Conservation (phyloP, 1,139 yeast species). For the Sugiyamaella pinicola region DNA sequence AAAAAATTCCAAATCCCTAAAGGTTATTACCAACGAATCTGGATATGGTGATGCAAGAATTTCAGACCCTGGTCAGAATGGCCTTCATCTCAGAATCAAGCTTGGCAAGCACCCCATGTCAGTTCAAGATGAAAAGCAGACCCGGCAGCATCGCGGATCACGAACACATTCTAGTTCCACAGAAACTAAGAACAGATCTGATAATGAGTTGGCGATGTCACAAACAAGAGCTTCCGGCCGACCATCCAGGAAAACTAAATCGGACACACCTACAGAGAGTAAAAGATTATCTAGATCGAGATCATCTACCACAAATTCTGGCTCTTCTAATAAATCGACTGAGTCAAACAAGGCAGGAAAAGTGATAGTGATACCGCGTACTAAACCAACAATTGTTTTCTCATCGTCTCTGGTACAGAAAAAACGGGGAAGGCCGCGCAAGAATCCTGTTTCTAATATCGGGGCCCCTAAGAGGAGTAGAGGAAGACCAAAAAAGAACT, state of each 20-base stretch:
- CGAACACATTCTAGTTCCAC: not conserved
- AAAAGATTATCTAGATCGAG: not conserved
- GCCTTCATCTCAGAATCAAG: conserved; percentile 3
- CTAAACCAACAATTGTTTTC: conserved; percentile 10
- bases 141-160: not conserved
- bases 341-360: conserved; percentile 1
- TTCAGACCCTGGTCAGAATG: conserved; percentile 3
- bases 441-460: not conserved
- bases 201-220: not conserved
- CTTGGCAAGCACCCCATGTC: not conserved
- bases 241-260: not conserved
- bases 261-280: not conserved
- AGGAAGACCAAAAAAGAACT: conserved; percentile 5
- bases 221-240: not conserved
- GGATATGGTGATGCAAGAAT: not conserved
- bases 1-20: not conserved
- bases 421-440: conserved; percentile 2
- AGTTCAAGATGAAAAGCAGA: not conserved
- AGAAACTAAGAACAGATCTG: not conserved
- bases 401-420: conserved; percentile 1
- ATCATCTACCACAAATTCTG: not conserved
- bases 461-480: not conserved
- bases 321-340: not conserved
- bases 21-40: not conserved
- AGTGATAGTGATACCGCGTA: conserved; percentile 5